Conservation (phyloP, 2,329 filamentous ascomycete species). For the Paramyrothecium sp. region DNA sequence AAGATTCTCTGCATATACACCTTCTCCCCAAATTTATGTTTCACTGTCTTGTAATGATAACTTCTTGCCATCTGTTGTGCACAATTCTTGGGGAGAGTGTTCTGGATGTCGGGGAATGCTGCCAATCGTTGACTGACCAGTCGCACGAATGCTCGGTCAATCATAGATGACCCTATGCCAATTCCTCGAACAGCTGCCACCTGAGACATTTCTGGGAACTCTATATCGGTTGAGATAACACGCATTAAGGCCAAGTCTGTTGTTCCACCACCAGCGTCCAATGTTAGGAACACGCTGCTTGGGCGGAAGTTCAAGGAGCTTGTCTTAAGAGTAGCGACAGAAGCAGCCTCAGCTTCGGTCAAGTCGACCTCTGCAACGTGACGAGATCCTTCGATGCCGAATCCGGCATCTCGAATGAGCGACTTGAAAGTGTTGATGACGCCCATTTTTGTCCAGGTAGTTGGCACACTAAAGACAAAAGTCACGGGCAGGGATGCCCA, state of each 20-base stretch:
- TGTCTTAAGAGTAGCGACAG: conserved; percentile 44
- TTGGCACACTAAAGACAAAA: conserved; percentile 57
- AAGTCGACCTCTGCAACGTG: conserved; percentile 42
- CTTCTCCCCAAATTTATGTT: conserved; percentile 42
- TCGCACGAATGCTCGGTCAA: conserved; percentile 39
- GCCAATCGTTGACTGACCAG: conserved; percentile 35
- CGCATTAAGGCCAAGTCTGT: conserved; percentile 45
- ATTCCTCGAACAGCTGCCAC: conserved; percentile 40
- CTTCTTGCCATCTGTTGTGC: conserved; percentile 34
- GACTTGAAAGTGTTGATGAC: conserved; percentile 50
- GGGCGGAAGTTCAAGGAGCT: conserved; percentile 33
- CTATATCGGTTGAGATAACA: conserved; percentile 25
- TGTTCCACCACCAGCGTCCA: conserved; percentile 46
- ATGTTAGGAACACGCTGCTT: conserved; percentile 39
- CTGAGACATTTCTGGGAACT: conserved; percentile 28
- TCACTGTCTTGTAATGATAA: conserved; percentile 34
- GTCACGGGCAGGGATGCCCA: conserved; percentile 46
- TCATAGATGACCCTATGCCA: conserved; percentile 43
- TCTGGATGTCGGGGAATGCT: conserved; percentile 30
- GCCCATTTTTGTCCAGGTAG: conserved; percentile 50
- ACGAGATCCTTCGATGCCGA: conserved; percentile 37
- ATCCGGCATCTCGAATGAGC: conserved; percentile 46
- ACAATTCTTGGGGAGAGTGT: conserved; percentile 32
- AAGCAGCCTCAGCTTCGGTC: conserved; percentile 47
- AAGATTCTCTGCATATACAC: conserved; percentile 38